Percentiles rank a stretch among this genome's conserved stretches.
These are phyloP conservation scores for Pythium dissimile DNA, from an alignment of 352 stramenopile species.

Conservation along the genomic window DNA sequence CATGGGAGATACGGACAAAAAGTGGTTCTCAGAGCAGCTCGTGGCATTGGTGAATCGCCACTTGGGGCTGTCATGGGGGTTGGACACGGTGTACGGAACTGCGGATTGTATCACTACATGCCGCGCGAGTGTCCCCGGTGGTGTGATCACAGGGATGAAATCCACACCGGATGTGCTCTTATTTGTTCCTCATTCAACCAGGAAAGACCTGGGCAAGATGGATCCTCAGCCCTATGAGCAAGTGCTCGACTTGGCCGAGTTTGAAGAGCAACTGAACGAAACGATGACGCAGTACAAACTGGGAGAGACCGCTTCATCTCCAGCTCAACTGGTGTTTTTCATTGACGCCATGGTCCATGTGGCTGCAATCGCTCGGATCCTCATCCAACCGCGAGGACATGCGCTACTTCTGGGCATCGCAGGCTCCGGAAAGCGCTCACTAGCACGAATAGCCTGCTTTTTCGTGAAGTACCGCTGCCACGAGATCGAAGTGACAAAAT, in stretches of 20 bases:
- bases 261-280: conserved; percentile 58
- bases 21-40: conserved; percentile 85
- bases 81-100: conserved; percentile 34
- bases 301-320: neutral
- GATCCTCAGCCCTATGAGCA: conserved; percentile 46
- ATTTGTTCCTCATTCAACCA: neutral
- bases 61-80: conserved; percentile 65
- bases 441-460: conserved; percentile 75
- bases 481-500: conserved; percentile 85
- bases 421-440: conserved; percentile 78
- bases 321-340: conserved; percentile 73
- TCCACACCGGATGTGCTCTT: neutral
- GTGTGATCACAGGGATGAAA: neutral
- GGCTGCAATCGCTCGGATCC: conserved; percentile 76
- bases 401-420: conserved; percentile 86
- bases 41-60: conserved; percentile 53
- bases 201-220: neutral
- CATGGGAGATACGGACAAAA: conserved; percentile 73
- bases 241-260: conserved; percentile 50
- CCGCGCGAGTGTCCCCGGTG: neutral
- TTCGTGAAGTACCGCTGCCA: conserved; percentile 70
- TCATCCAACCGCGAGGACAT: conserved; percentile 84
- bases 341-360: conserved; percentile 83
- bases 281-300: conserved; percentile 46
- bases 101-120: neutral